Conservation (phyloP, 176 grass and related monocot species). For the Elymus sibiricus region DNA sequence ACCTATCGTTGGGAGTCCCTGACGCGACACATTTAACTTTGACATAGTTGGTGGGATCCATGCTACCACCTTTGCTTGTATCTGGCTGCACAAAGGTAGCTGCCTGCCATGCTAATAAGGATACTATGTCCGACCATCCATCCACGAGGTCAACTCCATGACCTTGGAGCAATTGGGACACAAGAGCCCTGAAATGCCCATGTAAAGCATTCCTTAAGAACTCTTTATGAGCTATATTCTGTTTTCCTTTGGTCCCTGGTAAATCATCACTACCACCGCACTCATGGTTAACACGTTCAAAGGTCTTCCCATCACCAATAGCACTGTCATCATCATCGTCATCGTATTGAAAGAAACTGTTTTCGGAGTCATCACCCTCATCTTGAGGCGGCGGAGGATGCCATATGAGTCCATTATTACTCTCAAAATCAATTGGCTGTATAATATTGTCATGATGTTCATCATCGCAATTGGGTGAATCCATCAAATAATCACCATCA, state of each 20-base stretch:
- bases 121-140: conserved; percentile 70
- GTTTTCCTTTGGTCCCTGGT: conserved; percentile 36
- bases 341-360: conserved; percentile 55
- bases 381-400: conserved; percentile 66
- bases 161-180: conserved; percentile 77
- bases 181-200: conserved; percentile 87
- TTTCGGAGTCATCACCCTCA: conserved; percentile 63
- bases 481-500: conserved; percentile 41
- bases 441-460: conserved; percentile 20
- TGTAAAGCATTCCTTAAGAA: conserved; percentile 60
- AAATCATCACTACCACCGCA: conserved; percentile 22
- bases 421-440: conserved; percentile 63
- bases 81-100: conserved; percentile 89
- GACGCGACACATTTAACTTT: conserved; percentile 95
- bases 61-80: conserved; percentile 88
- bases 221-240: conserved; percentile 67
- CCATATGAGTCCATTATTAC: conserved; percentile 64
- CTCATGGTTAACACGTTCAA: conserved; percentile 43
- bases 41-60: conserved; percentile 87
- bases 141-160: conserved; percentile 59
- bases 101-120: conserved; percentile 87
- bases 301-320: conserved; percentile 28
- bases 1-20: conserved; percentile 88
- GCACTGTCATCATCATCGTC: conserved; percentile 62
- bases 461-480: conserved; percentile 29